Evolutionary conservation across 345 rosid genomes (phyloP).

Genomic region (Mercurialis annua): DNA sequence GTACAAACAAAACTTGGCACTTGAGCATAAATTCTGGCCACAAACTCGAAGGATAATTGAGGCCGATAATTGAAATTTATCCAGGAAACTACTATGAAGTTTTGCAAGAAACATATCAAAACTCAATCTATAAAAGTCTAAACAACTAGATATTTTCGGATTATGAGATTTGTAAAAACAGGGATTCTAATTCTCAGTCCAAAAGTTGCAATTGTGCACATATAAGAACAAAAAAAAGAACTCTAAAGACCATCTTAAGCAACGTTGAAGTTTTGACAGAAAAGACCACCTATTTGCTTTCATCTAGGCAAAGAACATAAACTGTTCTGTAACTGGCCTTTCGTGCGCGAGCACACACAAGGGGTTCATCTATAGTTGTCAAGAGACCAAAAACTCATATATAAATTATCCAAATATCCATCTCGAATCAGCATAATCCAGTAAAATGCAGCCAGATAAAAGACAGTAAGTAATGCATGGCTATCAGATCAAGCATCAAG

Average conservation of each 20-base stretch:
- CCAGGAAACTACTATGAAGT: too few relatives aligned
- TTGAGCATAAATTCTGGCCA: neutral
- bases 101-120: too few relatives aligned
- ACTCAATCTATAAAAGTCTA: too few relatives aligned
- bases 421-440: neutral
- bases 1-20: neutral
- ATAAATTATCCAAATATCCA: neutral
- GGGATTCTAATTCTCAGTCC: neutral
- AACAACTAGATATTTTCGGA: too few relatives aligned
- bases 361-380: neutral
- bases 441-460: neutral
- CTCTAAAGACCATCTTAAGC: too few relatives aligned
- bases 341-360: too few relatives aligned
- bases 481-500: slow-evolving; percentile 58
- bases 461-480: slow-evolving; percentile 47
- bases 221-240: neutral
- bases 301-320: neutral
- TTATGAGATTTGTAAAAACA: neutral
- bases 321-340: neutral
- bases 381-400: too few relatives aligned
- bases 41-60: neutral
- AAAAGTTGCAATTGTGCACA: neutral
- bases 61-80: neutral
- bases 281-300: neutral
- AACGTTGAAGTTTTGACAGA: neutral